Evolutionary conservation across 805 yeast genomes (phyloP), one percentile per base, ranked within the genome.

Genomic region (Ogataea kodamae): DNA sequence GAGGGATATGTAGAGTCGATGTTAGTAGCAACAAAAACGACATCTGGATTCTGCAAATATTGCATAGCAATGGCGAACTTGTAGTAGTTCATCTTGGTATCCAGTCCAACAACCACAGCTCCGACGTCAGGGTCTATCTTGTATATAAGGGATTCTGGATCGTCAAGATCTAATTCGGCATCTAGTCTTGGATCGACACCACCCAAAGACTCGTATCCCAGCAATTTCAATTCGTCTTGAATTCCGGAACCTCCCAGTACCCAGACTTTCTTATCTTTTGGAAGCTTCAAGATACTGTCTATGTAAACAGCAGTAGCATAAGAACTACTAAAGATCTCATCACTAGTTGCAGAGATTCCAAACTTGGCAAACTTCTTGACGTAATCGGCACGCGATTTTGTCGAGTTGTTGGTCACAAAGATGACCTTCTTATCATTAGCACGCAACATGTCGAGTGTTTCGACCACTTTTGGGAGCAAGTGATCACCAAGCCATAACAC

Each of bases 371-470:
- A 87, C 62, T 92, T 92, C 45, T 66, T 59, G 18, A 83, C 71
- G 57, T 92, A 92, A 24, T 80, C 80, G 20, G 65, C 61, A 41
- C 98, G 69, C 2, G 96, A 82, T 57, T 92, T 90, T 18, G 97
- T 86, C 13, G 96, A 86, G 64, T 92, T 92, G 67, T 92, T 92
- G 27, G 98, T 89, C 18, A 92, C 98, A 62, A 92, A 92, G 26
- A 89, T 70, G 33, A 86, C 67, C 41, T 78, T 74, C 59, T 92
- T 92, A 22, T 74, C 73, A 17, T 44, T 37, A 4, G 55, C 37
- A 39, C 71, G 70, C 45, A 92, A 65, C 25, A 82, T 54, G 7
- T 70, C 68, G 25, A 92, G 59, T 0, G 96, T 83, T 56, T 92
- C 97, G 9, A 67, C 70, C 2, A 86, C 83, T 11, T 73, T 65